Evolutionary conservation across 306 rosid species (phyloP).

Genomic region (Ochetophila trinervis): DNA sequence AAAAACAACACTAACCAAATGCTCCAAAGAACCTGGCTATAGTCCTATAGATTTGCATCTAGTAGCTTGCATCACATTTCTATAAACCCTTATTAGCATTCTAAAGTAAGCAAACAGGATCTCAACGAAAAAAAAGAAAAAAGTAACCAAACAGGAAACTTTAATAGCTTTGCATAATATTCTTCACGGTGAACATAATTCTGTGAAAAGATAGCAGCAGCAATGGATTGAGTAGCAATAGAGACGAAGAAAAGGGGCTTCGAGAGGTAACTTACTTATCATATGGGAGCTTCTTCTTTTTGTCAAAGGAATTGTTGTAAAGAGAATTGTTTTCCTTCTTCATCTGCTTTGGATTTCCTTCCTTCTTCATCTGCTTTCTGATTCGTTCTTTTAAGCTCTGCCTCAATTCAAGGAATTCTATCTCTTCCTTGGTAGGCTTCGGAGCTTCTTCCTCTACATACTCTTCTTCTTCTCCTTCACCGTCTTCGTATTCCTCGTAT

Average conservation of each 20-base stretch:
- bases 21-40: too few relatives aligned
- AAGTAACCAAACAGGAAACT: too few relatives aligned
- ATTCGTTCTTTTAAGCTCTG: constrained; percentile 62
- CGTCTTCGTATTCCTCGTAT: constrained; percentile 42
- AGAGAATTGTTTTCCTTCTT: constrained; percentile 47
- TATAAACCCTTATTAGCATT: too few relatives aligned
- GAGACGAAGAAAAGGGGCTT: background rate
- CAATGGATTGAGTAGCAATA: background rate
- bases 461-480: constrained; percentile 50
- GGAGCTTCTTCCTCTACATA: constrained; percentile 49
- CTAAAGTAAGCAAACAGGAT: too few relatives aligned
- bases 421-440: constrained; percentile 64
- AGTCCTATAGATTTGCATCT: too few relatives aligned
- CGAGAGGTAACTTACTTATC: constrained; percentile 60
- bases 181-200: too few relatives aligned
- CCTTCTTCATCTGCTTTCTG: constrained; percentile 56
- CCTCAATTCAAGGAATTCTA: constrained; percentile 68
- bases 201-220: too few relatives aligned
- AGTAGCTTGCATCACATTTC: too few relatives aligned
- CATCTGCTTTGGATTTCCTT: constrained; percentile 43
- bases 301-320: constrained; percentile 33
- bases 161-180: too few relatives aligned
- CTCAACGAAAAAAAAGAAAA: too few relatives aligned
- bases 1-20: too few relatives aligned
- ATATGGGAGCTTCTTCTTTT: constrained; percentile 51